These are phyloP conservation scores for Thinopyrum elongatum DNA, from an alignment of 176 grass and related monocot species.

Conservation along the genomic window DNA sequence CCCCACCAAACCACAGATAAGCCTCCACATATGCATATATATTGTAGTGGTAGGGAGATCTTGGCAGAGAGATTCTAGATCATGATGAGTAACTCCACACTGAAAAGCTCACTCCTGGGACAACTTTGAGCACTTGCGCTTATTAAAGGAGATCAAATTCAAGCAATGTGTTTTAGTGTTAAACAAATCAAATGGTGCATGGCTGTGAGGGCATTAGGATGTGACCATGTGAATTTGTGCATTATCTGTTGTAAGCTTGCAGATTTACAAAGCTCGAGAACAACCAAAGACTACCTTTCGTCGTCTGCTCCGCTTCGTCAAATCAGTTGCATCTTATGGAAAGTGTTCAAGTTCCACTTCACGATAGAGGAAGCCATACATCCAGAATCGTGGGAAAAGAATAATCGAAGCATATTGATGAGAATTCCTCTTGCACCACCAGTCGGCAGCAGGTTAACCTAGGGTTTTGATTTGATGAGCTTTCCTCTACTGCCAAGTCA, in stretches of 20 bases:
- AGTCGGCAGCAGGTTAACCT: not conserved
- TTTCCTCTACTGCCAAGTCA: not conserved
- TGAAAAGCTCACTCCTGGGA: not conserved
- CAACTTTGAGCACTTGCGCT: not conserved
- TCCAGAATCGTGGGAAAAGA: not conserved
- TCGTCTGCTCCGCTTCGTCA: not conserved
- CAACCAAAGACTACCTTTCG: not conserved
- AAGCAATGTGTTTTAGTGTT: too few species aligned
- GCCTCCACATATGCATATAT: not conserved
- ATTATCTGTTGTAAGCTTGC: constrained; percentile 1
- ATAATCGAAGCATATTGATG: not conserved
- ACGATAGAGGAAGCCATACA: not conserved
- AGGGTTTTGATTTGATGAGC: not conserved
- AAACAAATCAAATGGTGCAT: not conserved
- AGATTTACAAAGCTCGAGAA: too few species aligned
- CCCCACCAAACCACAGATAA: not conserved
- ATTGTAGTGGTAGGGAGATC: not conserved
- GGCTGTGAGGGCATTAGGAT: not conserved
- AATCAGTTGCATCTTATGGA: too few species aligned
- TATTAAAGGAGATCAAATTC: not conserved
- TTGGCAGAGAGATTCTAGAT: not conserved
- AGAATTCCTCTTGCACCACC: too few species aligned
- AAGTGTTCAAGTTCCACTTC: not conserved
- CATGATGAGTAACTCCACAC: not conserved
- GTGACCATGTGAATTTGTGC: not conserved